These are phyloP conservation scores for Termitomyces sp. DNA, from an alignment of 768 basidiomycete genomes.

Conservation along the genomic window DNA sequence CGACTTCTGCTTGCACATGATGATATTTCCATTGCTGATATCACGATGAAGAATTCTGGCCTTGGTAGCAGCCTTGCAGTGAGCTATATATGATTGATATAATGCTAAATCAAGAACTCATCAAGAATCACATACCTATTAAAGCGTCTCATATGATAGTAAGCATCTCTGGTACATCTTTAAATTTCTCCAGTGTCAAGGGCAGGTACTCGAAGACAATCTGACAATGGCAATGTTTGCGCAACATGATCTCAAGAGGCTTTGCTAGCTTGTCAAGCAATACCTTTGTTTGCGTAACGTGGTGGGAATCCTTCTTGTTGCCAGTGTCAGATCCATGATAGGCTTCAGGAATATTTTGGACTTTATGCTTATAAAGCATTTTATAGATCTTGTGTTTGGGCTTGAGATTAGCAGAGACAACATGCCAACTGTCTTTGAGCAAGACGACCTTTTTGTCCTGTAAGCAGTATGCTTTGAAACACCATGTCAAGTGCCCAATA, in stretches of 20 bases:
- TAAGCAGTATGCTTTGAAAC: neutral
- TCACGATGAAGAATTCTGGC: neutral
- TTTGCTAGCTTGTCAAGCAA: neutral
- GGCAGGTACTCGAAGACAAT: neutral
- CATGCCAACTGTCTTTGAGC: neutral
- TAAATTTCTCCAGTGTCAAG: neutral
- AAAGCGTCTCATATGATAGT: neutral
- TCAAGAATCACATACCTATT: neutral
- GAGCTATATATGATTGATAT: neutral
- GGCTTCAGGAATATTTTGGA: neutral
- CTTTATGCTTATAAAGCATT: neutral
- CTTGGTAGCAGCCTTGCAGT: neutral
- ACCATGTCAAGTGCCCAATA: slow-evolving; percentile 1
- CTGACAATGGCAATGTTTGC: neutral
- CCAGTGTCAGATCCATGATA: neutral
- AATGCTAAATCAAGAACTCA: no score
- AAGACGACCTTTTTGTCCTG: neutral
- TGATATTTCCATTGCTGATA: neutral
- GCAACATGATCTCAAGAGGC: neutral
- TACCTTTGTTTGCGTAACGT: neutral
- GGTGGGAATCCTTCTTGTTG: neutral
- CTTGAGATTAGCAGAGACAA: neutral
- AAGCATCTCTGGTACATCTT: neutral
- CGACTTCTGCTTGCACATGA: neutral
- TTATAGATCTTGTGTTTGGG: slow-evolving; percentile 2